Evolutionary conservation across 306 rosid species (phyloP), one percentile per base, ranked within the genome.

Genomic region (Vigna hirtella): DNA sequence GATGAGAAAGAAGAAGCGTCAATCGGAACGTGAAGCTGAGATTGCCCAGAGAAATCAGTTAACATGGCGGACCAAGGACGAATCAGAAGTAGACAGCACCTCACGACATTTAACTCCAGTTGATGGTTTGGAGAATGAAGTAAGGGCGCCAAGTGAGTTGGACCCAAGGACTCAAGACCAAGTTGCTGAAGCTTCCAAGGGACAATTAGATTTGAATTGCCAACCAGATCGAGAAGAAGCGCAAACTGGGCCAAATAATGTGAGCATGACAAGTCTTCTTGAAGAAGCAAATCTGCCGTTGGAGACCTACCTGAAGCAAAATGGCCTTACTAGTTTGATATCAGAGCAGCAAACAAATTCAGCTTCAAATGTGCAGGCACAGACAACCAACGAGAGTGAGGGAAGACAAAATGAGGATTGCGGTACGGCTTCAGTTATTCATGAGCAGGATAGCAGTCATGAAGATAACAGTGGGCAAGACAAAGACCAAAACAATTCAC

Each of bases 1-100:
- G 99, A 88, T 91, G 92, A 89, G 95, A 79, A 95, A 93, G 88
- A 93, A 93, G 88, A 95, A 93, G 68, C 97, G 99, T 26, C 99
- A 95, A 80, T 92, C 96, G 7, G 99, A 95, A 79, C 97, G 97
- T 2, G 99, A 95, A 86, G 98, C 99, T 51, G 98, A 95, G 88
- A 85, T 95, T 51, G 95, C 97, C 36, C 91, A 84, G 88, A 92
- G 90, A 87, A 88, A 83, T 70, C 97, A 89, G 82, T 86, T 76
- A 17, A 52, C 89, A 2, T 87, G 92, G 89, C 80, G 82, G 10
- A 70, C 87, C 30, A 89, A 86, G 86, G 94, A 90, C 63, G 98
- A 94, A 77, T 77, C 89, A 36, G 98, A 94, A 81, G 90, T 86
- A 80, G 96, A 94, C 50, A 90, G 87, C 80, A 83, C 88, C 51